Percentiles rank a stretch among this genome's conserved stretches.
Evolutionary conservation across 2,329 filamentous ascomycete species (phyloP).

Genomic region (Aschersonia sp.): DNA sequence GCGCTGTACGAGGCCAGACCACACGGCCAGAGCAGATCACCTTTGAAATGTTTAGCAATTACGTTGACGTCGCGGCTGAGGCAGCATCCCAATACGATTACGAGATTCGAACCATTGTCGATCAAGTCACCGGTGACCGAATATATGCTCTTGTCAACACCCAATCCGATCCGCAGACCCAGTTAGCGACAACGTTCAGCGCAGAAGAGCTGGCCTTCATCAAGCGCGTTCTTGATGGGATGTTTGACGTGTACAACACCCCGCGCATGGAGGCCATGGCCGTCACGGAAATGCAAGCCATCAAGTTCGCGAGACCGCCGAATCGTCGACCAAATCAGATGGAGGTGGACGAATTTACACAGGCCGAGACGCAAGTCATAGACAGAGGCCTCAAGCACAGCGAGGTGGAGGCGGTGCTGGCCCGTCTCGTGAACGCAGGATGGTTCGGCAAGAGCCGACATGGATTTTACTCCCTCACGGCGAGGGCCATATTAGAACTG

Average conservation of each 20-base stretch:
- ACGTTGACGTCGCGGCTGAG: constrained; percentile 55
- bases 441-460: constrained; percentile 68
- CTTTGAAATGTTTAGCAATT: constrained; percentile 50
- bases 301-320: constrained; percentile 46
- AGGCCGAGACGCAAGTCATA: constrained; percentile 8
- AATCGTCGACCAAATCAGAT: constrained; percentile 20
- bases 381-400: constrained; percentile 54
- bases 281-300: constrained; percentile 63
- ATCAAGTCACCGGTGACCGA: constrained; percentile 53
- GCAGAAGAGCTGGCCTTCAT: constrained; percentile 83
- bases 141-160: constrained; percentile 81
- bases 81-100: constrained; percentile 71
- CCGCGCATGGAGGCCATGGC: constrained; percentile 71
- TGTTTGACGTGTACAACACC: constrained; percentile 85
- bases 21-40: constrained; percentile 47
- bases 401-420: constrained; percentile 63
- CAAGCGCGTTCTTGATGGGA: constrained; percentile 73
- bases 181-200: constrained; percentile 68
- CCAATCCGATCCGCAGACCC: constrained; percentile 69
- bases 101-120: constrained; percentile 63
- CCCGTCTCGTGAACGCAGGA: constrained; percentile 57
- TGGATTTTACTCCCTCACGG: constrained; percentile 62
- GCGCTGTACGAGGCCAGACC: constrained; percentile 25
- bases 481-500: constrained; percentile 73
- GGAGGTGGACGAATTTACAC: constrained; percentile 17